Base-by-base conservation (phyloP, 2,329 filamentous ascomycete genomes). In the Nectriaceae sp. region DNA sequence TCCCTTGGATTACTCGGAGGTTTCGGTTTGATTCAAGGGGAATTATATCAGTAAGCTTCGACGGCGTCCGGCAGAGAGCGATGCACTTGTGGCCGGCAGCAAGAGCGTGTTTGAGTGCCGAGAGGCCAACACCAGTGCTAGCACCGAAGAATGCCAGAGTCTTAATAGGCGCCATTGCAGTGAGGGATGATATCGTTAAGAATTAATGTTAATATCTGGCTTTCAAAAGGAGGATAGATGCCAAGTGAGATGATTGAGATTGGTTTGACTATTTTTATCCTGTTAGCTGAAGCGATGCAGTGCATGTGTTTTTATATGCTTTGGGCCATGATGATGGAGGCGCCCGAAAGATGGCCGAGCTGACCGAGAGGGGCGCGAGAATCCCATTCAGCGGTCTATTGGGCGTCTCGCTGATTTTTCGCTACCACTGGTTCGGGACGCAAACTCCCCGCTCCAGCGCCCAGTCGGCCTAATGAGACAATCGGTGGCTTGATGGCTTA, bases 131-230 rank as follows among this genome's bases (percentile, higher is more conserved):
- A 40, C 79, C 79, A 26, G 72, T 74, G 19, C 75, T 80, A 36
- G 78, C 75, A 49, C 80, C 80, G 44, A 82, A 70, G 67, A 83
- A 79, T 38, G 75, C 70, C 46, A 80, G 63, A 3, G 75, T 72
- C 52, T 75, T 61, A 24, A 33, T 62, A 24, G 36, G 2, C 13
- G 47, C n/a, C 49, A 55, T 59, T 38, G 22, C 46, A 8, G 24
- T 46, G 20, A n/a, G 44, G 29, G 11, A 40, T 8, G 11, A 40
- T 21, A 19, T 18, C 24, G 15, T 18, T 22, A 20, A 13, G 3
- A 20, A 18, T n/a, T 16, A 18, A 21, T 29, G 3, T 37, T 38
- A 19, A 24, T 18, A 36, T 43, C 43, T 29, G 24, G 31, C 18
- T 49, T 40, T 15, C n/a, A n/a, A n/a, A n/a, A n/a, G n/a, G n/a